These are phyloP conservation scores for Torrubiellomyces zombiae DNA, from an alignment of 2,329 filamentous ascomycete genomes.

Conservation along the genomic window DNA sequence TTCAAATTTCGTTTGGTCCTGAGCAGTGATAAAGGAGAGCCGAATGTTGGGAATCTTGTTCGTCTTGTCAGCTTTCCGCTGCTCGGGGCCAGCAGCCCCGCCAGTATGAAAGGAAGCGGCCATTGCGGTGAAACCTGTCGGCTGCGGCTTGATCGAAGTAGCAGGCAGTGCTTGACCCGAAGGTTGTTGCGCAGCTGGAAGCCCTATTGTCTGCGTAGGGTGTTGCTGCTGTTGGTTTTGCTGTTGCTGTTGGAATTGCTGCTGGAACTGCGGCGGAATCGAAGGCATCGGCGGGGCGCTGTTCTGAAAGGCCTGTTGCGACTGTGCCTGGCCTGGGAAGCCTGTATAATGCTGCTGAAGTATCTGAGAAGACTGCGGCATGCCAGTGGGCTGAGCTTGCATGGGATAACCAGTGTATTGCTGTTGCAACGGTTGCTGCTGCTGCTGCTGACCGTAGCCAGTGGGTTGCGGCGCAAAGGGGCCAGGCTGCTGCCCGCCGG, in stretches of 20 bases:
- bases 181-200: constrained; percentile 31
- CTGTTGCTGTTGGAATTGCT: constrained; percentile 39
- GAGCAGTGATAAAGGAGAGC: constrained; percentile 86
- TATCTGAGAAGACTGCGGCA: constrained; percentile 39
- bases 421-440: constrained; percentile 30
- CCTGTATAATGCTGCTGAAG: constrained; percentile 55
- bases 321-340: constrained; percentile 31
- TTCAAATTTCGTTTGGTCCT: constrained; percentile 93
- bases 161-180: constrained; percentile 32
- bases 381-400: constrained; percentile 27
- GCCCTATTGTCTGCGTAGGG: constrained; percentile 26
- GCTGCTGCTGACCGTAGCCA: constrained; percentile 33
- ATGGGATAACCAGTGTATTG: constrained; percentile 45
- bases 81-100: constrained; percentile 25
- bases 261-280: constrained; percentile 42
- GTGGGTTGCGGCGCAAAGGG: constrained; percentile 43
- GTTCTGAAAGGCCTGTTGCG: constrained; percentile 45
- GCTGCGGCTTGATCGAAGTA: constrained; percentile 46
- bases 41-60: constrained; percentile 86
- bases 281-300: constrained; percentile 42
- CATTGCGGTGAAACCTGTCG: constrained; percentile 51
- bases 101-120: constrained; percentile 46
- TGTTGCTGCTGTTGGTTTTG: constrained; percentile 27
- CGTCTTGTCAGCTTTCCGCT: constrained; percentile 31
- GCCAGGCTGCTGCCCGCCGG: constrained; percentile 30